Evolutionary conservation across 306 rosid species (phyloP).

Genomic region (Canavalia ensiformis): DNA sequence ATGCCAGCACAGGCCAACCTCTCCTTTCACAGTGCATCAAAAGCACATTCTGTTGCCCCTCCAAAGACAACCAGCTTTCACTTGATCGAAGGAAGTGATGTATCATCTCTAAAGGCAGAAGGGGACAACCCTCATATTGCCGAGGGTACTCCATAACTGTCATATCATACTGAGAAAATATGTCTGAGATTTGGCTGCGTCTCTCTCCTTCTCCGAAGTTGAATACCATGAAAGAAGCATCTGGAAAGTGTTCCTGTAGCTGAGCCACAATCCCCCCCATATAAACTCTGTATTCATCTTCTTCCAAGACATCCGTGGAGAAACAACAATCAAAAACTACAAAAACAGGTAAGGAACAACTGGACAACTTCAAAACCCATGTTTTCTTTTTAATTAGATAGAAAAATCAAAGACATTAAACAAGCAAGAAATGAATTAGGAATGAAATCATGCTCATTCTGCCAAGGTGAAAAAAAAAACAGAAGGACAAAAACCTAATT

Average conservation of each 20-base stretch:
- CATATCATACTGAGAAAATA: slow-evolving; percentile 92
- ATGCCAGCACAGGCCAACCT: slow-evolving; percentile 99
- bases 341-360: slow-evolving; percentile 31
- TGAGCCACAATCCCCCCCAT: slow-evolving; percentile 90
- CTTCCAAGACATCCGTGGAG: slow-evolving; percentile 89
- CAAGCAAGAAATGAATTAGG: neutral
- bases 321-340: slow-evolving; percentile 98
- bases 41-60: slow-evolving; percentile 90
- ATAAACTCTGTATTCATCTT: slow-evolving; percentile 85
- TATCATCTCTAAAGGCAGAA: slow-evolving; percentile 93
- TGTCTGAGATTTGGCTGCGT: slow-evolving; percentile 81
- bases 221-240: slow-evolving; percentile 97
- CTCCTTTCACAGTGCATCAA: slow-evolving; percentile 99
- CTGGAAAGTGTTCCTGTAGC: slow-evolving; percentile 90
- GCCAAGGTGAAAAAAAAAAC: neutral
- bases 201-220: slow-evolving; percentile 93
- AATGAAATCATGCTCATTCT: slow-evolving; percentile 3
- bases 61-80: slow-evolving; percentile 98
- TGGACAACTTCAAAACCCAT: neutral
- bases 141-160: slow-evolving; percentile 99
- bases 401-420: slow-evolving; percentile 26
- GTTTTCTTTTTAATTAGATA: slow-evolving; percentile 2
- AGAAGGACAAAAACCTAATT: slow-evolving; percentile 12
- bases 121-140: slow-evolving; percentile 88
- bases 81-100: slow-evolving; percentile 98